Conservation (phyloP, 2,329 filamentous ascomycete genomes). For the Ceratocystis diversiconidia region DNA sequence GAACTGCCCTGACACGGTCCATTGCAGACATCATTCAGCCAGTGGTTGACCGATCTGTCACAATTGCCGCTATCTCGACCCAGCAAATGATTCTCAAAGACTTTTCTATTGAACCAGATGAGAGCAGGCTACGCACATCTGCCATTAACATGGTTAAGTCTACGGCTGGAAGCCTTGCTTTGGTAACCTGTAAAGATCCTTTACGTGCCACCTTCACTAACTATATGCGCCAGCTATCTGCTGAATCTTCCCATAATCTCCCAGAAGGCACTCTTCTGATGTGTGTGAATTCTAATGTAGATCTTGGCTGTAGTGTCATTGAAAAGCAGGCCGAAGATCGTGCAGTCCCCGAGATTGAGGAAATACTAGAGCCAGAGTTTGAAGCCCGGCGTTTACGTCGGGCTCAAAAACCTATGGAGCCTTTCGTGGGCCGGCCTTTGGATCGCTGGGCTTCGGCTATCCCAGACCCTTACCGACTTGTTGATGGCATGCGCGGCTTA, state of each 20-base stretch:
- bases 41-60: conserved; percentile 92
- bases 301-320: conserved; percentile 82
- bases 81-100: conserved; percentile 93
- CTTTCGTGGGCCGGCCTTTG: conserved; percentile 68
- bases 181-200: conserved; percentile 97
- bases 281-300: conserved; percentile 97
- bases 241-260: conserved; percentile 61
- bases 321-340: conserved; percentile 92
- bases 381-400: conserved; percentile 65
- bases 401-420: conserved; percentile 60
- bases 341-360: conserved; percentile 85
- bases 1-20: conserved; percentile 72
- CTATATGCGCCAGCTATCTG: conserved; percentile 64
- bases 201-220: conserved; percentile 94
- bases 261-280: conserved; percentile 93
- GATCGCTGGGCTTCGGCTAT: conserved; percentile 90
- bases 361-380: conserved; percentile 71
- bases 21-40: conserved; percentile 94
- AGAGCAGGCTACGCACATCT: conserved; percentile 70
- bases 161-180: conserved; percentile 79
- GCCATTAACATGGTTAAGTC: conserved; percentile 92
- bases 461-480: conserved; percentile 81
- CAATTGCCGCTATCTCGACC: conserved; percentile 92
- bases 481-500: conserved; percentile 52
- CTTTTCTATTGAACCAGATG: conserved; percentile 83